These are phyloP conservation scores for Backusella macrospora DNA, from an alignment of 192 early-diverging fungal species.

Conservation along the genomic window DNA sequence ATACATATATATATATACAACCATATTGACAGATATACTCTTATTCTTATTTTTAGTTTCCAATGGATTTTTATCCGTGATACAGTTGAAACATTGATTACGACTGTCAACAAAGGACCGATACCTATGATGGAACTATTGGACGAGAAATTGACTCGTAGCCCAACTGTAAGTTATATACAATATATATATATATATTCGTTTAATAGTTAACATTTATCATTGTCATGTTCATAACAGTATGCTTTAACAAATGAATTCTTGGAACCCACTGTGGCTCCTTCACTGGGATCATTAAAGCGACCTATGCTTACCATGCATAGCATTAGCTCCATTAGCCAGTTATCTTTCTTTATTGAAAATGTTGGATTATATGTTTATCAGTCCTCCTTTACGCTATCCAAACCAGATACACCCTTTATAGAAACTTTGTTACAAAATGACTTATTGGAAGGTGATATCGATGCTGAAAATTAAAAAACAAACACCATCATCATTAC, in stretches of 20 bases:
- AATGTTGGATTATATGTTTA: slow-evolving; percentile 77
- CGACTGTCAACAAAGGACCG: slow-evolving; percentile 50
- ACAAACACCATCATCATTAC: not conserved
- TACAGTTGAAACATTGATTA: slow-evolving; percentile 68
- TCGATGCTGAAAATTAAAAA: slow-evolving; percentile 16
- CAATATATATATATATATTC: not conserved
- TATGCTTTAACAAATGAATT: slow-evolving; percentile 15
- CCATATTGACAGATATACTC: not conserved
- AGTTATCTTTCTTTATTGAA: slow-evolving; percentile 79
- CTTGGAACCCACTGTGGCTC: slow-evolving; percentile 1
- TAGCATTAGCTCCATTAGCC: slow-evolving; percentile 63
- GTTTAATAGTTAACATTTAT: not conserved
- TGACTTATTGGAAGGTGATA: slow-evolving; percentile 56
- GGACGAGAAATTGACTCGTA: slow-evolving; percentile 49
- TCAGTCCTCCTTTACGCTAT: slow-evolving; percentile 68
- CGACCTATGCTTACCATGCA: slow-evolving; percentile 79
- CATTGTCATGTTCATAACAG: not conserved
- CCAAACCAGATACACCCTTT: slow-evolving; percentile 74
- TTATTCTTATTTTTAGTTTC: slow-evolving; percentile 61
- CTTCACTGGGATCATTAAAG: slow-evolving; percentile 46
- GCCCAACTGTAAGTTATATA: not conserved
- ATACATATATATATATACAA: not conserved
- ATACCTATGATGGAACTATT: slow-evolving; percentile 70
- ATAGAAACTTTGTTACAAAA: slow-evolving; percentile 75
- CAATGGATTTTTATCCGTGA: slow-evolving; percentile 96